Conservation (phyloP, 1,284 basidiomycete genomes). For the Moniliophthora roreri region DNA sequence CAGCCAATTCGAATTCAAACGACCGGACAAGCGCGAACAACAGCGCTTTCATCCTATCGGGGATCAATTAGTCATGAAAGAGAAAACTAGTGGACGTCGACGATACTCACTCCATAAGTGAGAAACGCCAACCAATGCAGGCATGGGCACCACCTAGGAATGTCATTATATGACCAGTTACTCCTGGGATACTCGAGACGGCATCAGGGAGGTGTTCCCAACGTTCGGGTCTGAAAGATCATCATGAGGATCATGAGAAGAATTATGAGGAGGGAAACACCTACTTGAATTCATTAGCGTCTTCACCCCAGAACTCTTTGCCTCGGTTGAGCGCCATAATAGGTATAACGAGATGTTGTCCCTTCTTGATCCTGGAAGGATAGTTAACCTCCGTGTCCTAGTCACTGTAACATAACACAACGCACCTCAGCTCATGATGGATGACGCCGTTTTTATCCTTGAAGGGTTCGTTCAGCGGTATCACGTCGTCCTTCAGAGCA, state of each 20-base stretch:
- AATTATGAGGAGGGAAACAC: conserved; percentile 13
- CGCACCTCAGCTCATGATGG: conserved; percentile 29
- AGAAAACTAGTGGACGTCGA: not conserved
- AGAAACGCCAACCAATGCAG: conserved; percentile 57
- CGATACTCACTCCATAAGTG: conserved; percentile 46
- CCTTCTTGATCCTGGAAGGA: conserved; percentile 32
- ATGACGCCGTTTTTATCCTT: conserved; percentile 36
- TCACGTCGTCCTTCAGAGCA: conserved; percentile 49
- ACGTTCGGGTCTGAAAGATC: not conserved
- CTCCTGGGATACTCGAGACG: conserved; percentile 33
- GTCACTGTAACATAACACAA: conserved; percentile 4
- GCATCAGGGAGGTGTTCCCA: conserved; percentile 3
- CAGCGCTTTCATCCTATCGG: conserved; percentile 38
- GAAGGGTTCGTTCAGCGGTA: conserved; percentile 53
- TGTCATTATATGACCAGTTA: conserved; percentile 41
- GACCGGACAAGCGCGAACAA: conserved; percentile 41
- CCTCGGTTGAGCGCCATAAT: conserved; percentile 45
- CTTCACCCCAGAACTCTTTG: conserved; percentile 54
- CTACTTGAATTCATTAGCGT: conserved; percentile 50
- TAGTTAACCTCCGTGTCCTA: not conserved
- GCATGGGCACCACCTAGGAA: conserved; percentile 45
- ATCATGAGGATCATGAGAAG: too few relatives aligned
- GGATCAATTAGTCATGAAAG: not conserved
- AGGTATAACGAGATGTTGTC: conserved; percentile 46
- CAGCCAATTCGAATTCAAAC: conserved; percentile 38